Evolutionary conservation across 768 basidiomycete species (phyloP).

Genomic region (Fomitopsis pulvina): DNA sequence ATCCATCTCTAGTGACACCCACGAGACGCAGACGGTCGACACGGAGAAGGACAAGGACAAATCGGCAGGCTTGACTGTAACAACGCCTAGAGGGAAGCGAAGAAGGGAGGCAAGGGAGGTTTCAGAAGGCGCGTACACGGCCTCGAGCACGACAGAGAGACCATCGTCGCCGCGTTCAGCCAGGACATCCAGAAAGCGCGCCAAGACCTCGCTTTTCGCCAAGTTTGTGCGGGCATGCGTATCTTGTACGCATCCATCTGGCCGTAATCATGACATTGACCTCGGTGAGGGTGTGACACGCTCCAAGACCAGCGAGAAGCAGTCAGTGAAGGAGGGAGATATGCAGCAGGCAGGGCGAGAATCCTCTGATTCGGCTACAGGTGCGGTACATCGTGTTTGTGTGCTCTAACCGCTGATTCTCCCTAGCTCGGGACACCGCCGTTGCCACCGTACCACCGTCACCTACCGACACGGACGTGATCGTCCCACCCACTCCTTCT

Average conservation of each 20-base stretch:
- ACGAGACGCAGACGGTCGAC: neutral
- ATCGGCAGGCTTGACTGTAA: constrained; percentile 23
- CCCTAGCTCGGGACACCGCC: neutral
- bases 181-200: constrained; percentile 24
- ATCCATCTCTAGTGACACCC: neutral
- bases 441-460: constrained; percentile 7
- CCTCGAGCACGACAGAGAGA: constrained; percentile 20
- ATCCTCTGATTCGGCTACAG: constrained; percentile 17
- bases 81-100: constrained; percentile 31
- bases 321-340: constrained; percentile 12
- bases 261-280: constrained; percentile 41
- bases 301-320: constrained; percentile 24
- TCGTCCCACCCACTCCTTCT: constrained; percentile 44
- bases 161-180: constrained; percentile 14
- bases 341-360: constrained; percentile 12
- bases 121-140: constrained; percentile 26
- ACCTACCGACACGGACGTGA: constrained; percentile 28
- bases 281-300: constrained; percentile 21
- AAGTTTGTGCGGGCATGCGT: constrained; percentile 53
- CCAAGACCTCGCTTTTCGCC: constrained; percentile 49
- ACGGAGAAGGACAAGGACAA: constrained; percentile 26
- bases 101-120: constrained; percentile 16
- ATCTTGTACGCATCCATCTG: constrained; percentile 53
- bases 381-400: constrained; percentile 4
- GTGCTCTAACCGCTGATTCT: neutral